These are phyloP conservation scores for Lipomyces kockii DNA, from an alignment of 805 yeast genomes.

Conservation along the genomic window DNA sequence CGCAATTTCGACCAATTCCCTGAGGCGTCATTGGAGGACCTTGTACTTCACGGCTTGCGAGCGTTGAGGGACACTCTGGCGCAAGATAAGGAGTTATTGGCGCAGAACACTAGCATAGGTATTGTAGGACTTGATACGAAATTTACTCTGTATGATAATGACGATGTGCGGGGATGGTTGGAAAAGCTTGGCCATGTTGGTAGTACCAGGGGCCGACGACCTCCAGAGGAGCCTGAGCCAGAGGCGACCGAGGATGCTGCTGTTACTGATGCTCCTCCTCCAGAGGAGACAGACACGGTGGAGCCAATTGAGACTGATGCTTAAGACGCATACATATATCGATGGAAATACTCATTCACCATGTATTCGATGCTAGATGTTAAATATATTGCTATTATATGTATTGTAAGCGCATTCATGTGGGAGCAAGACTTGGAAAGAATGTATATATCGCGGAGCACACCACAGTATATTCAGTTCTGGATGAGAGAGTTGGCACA, in stretches of 20 bases:
- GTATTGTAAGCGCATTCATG: neutral
- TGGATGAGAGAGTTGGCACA: too few relatives aligned
- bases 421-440: neutral
- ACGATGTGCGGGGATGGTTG: slow-evolving; percentile 81
- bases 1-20: slow-evolving; percentile 74
- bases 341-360: neutral
- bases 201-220: slow-evolving; percentile 30
- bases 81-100: slow-evolving; percentile 89
- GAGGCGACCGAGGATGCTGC: slow-evolving; percentile 15
- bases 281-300: slow-evolving; percentile 11
- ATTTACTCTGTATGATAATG: slow-evolving; percentile 84
- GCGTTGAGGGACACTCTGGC: slow-evolving; percentile 93
- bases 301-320: slow-evolving; percentile 36
- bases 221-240: slow-evolving; percentile 16
- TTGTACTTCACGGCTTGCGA: slow-evolving; percentile 82
- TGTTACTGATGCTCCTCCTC: slow-evolving; percentile 24
- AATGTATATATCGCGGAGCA: neutral
- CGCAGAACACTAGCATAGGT: slow-evolving; percentile 85
- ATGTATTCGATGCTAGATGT: neutral
- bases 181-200: slow-evolving; percentile 58
- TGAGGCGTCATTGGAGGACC: slow-evolving; percentile 65
- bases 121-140: slow-evolving; percentile 82
- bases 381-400: slow-evolving; percentile 1
- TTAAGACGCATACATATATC: neutral
- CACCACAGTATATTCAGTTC: too few relatives aligned